Conservation (phyloP, 148 eudicot species). For the Euryodendron excelsum region DNA sequence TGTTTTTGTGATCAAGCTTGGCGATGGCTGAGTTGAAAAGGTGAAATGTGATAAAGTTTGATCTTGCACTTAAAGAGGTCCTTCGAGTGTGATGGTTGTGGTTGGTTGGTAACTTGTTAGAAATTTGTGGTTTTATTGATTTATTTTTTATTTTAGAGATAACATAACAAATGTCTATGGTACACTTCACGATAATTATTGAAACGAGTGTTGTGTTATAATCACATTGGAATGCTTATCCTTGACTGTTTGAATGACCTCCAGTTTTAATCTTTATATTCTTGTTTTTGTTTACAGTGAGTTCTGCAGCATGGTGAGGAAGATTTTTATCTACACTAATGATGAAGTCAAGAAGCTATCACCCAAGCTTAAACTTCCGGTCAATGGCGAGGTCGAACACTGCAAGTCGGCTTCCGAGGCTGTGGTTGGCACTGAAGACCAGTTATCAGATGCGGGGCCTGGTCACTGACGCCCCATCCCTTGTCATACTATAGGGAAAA, state of each 20-base stretch:
- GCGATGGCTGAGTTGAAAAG: not conserved
- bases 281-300: constrained; percentile 46
- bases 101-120: not conserved
- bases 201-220: not conserved
- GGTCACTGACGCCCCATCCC: constrained; percentile 24
- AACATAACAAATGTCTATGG: too few species aligned
- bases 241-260: not conserved
- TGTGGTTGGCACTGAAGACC: constrained; percentile 60
- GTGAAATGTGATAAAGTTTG: not conserved
- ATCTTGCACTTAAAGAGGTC: not conserved
- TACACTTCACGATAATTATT: not conserved
- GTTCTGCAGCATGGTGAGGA: constrained; percentile 87
- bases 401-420: constrained; percentile 33
- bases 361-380: constrained; percentile 62
- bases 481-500: not conserved
- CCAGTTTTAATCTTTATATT: not conserved
- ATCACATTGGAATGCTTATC: not conserved
- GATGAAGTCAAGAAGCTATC: constrained; percentile 85
- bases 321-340: constrained; percentile 69
- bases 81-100: not conserved
- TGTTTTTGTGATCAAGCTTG: not conserved
- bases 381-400: constrained; percentile 37
- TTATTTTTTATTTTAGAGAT: too few species aligned
- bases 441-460: constrained; percentile 50
- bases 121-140: too few species aligned